Evolutionary conservation across 83 land plant species (phyloP), one percentile per base, ranked within the genome.

Genomic region (Picea abies): DNA sequence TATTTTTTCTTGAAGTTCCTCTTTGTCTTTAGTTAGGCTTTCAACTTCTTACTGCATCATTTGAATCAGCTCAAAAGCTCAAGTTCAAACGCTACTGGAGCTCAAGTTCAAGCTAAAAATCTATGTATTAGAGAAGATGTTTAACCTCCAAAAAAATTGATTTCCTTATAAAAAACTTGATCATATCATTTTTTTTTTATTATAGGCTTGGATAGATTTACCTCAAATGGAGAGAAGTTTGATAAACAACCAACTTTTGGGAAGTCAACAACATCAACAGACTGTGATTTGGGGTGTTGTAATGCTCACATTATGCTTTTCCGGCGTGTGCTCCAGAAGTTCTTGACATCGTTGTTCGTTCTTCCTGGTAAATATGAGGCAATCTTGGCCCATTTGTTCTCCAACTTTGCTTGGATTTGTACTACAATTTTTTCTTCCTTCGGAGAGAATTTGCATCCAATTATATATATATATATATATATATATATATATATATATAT

Each of bases 1-100:
- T 93, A 98, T 73, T 98, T 98, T 98, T 76, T 96, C 99, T 80
- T 98, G 98, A 10, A 98, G 88, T 85, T 96, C 99, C 39, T 37
- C 39, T 37, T 37, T 37, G 39, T 37, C 39, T 37, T 37, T 37
- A 0, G 39, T 37, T 37, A 98, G 81, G 56, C 66, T 90, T 82
- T 98, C 99, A 29, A 82, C 80, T 82, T 98, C 99, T 81, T 94
- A 92, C 79, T 96, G 93, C 89, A 96, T 71, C 81, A 90, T 87
- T 83, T 98, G 99, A 80, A 95, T 88, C 81, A 10, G 93, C 83
- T 83, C 92, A 37, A 37, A 37, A 37, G 90, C 85, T 94, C 95
- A 81, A 98, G 64, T 82, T 97, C 39, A 37, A 37, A 37, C 39
- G 4, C 39, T 37, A 37, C 4, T 37, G 39, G 0, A 37, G 39